These are phyloP conservation scores for Leccinum barrowsii DNA, from an alignment of 768 basidiomycete species.

Conservation along the genomic window DNA sequence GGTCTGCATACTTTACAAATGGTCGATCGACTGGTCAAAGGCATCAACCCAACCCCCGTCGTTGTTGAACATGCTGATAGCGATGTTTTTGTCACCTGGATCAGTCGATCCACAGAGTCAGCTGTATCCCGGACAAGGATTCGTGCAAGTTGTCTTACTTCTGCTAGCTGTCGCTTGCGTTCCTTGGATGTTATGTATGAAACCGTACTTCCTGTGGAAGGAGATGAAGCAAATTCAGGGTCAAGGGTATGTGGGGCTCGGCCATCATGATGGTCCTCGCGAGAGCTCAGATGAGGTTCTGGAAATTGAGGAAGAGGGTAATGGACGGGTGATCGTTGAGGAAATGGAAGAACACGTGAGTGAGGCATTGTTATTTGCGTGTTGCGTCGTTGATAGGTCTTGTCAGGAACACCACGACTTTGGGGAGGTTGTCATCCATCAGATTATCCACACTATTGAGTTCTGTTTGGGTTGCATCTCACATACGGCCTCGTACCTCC, in stretches of 20 bases:
- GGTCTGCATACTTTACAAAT: constrained; percentile 94
- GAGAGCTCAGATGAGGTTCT: constrained; percentile 58
- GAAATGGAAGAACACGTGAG: constrained; percentile 72
- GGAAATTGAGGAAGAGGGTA: constrained; percentile 79
- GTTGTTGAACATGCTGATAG: constrained; percentile 92
- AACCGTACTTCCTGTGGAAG: constrained; percentile 89
- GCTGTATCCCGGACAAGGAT: constrained; percentile 85
- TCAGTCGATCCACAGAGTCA: constrained; percentile 62
- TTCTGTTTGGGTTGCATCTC: constrained; percentile 99
- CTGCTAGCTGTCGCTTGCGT: constrained; percentile 82
- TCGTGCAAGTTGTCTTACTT: constrained; percentile 76
- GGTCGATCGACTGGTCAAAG: constrained; percentile 88
- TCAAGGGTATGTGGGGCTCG: constrained; percentile 79
- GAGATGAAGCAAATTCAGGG: constrained; percentile 81
- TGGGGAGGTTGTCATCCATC: constrained; percentile 93
- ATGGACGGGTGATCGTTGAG: constrained; percentile 70
- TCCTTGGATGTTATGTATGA: constrained; percentile 89
- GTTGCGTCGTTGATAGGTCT: constrained; percentile 6
- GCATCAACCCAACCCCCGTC: constrained; percentile 74
- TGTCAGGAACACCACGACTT: constrained; percentile 83
- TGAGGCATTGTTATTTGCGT: constrained; percentile 17
- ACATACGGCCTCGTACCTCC: constrained; percentile 90
- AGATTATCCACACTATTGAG: constrained; percentile 98
- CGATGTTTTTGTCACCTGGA: constrained; percentile 93
- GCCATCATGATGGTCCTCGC: constrained; percentile 52